phyloP scores from a whole-genome alignment of 345 rosid genomes.

The Camelina hispida region DNA sequence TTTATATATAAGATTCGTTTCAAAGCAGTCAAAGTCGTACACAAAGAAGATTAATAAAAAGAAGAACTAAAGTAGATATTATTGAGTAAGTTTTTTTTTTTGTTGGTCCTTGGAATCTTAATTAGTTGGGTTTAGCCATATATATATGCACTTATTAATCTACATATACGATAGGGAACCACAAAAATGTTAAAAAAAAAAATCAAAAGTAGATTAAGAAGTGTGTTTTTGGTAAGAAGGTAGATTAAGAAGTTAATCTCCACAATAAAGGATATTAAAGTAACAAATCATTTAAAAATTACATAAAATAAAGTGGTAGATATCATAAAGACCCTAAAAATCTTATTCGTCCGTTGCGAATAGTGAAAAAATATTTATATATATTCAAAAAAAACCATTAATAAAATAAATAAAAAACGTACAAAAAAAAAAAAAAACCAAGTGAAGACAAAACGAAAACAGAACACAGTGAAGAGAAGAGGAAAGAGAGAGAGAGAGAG shows the following conservation, averaged over 20 bases:
- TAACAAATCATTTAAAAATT: neutral
- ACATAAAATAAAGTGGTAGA: neutral
- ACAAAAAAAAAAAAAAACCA: neutral
- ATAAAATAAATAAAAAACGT: slow-evolving; percentile 6
- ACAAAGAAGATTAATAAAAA: slow-evolving; percentile 16
- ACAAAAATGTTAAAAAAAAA: neutral
- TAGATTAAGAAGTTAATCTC: slow-evolving; percentile 30
- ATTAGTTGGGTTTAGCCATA: slow-evolving; percentile 28
- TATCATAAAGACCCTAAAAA: slow-evolving; percentile 27
- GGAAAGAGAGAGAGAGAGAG: neutral
- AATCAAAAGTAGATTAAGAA: too few species aligned
- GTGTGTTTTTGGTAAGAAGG: neutral
- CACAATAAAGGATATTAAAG: neutral
- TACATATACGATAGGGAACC: neutral
- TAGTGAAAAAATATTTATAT: too few species aligned
- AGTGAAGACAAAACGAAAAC: slow-evolving; percentile 34
- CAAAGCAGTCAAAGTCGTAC: slow-evolving; percentile 33
- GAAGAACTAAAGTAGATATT: neutral
- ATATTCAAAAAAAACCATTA: too few species aligned
- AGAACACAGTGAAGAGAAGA: slow-evolving; percentile 20
- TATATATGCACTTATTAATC: slow-evolving; percentile 17
- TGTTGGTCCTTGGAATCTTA: slow-evolving; percentile 3
- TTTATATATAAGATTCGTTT: slow-evolving; percentile 25
- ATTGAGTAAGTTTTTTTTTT: neutral
- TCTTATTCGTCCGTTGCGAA: slow-evolving; percentile 9